Evolutionary conservation across 805 yeast genomes (phyloP).

Genomic region (Diddensiella santjacobensis): DNA sequence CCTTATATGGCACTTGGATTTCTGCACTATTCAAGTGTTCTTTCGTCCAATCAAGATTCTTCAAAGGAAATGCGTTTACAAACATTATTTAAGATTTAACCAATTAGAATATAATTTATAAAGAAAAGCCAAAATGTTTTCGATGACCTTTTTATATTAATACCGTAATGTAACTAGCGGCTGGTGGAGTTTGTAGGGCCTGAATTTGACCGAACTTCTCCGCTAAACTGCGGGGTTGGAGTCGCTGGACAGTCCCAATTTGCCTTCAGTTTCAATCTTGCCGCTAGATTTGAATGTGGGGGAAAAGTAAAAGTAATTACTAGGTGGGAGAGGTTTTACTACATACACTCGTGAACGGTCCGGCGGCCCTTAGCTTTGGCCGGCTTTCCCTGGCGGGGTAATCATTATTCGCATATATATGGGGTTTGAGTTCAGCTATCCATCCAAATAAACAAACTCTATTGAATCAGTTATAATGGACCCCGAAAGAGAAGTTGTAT

Average conservation of each 20-base stretch:
- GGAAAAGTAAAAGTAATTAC: not conserved
- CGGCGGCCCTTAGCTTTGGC: not conserved
- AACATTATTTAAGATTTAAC: not conserved
- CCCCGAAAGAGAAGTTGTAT: not conserved
- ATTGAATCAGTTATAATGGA: not conserved
- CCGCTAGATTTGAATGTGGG: not conserved
- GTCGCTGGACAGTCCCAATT: not conserved
- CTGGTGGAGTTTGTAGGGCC: conserved; percentile 1
- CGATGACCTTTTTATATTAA: not conserved
- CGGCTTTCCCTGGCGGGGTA: not conserved
- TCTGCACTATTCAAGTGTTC: not conserved
- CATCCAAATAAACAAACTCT: not conserved
- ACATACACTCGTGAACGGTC: not conserved
- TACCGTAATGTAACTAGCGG: not conserved
- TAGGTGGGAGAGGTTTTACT: not conserved
- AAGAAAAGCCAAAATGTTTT: not conserved
- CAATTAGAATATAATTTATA: not conserved
- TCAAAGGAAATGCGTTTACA: not conserved
- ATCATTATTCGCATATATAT: too few species aligned
- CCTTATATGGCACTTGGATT: conserved; percentile 1
- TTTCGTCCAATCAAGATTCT: not conserved
- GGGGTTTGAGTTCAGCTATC: not conserved
- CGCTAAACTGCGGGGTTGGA: not conserved
- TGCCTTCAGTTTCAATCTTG: too few species aligned
- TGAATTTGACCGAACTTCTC: not conserved